phyloP scores from a whole-genome alignment of 495 filamentous ascomycete genomes.

The Parachaetomium inaequale region DNA sequence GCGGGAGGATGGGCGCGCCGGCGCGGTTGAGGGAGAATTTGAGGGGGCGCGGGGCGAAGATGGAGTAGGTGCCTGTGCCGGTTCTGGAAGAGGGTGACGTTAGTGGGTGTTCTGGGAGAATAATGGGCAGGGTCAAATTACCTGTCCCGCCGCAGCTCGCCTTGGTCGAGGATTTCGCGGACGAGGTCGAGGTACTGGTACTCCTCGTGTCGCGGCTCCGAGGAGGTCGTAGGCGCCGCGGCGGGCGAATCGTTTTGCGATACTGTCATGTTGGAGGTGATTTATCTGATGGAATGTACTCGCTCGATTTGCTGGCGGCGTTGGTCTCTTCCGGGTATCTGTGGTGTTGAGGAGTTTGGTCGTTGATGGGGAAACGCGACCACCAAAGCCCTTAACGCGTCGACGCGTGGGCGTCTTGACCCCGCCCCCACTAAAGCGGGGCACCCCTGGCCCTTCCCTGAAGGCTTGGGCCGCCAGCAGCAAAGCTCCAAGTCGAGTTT shows the following conservation, averaged over 20 bases:
- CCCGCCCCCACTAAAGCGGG: neutral
- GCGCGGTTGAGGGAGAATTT: slow-evolving; percentile 74
- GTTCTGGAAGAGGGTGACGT: slow-evolving; percentile 51
- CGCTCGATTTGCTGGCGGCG: neutral
- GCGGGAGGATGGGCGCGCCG: slow-evolving; percentile 66
- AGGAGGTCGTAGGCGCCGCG: neutral
- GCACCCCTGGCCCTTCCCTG: neutral
- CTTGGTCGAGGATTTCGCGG: slow-evolving; percentile 31
- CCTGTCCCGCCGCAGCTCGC: slow-evolving; percentile 32
- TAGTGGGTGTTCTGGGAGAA: neutral
- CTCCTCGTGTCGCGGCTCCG: slow-evolving; percentile 27
- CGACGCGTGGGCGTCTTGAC: neutral
- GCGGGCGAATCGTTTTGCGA: slow-evolving; percentile 2
- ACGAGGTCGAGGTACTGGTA: slow-evolving; percentile 35
- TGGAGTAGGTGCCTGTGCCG: slow-evolving; percentile 83
- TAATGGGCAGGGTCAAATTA: neutral
- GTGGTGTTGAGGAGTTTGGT: neutral
- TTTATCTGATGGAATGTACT: neutral
- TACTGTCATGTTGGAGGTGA: slow-evolving; percentile 16
- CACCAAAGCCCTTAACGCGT: slow-evolving; percentile 5
- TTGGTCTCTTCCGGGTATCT: neutral
- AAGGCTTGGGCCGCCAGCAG: no score
- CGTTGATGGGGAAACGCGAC: neutral
- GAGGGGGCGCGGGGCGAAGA: slow-evolving; percentile 82
- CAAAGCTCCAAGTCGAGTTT: no score